Conservation (phyloP, 805 yeast genomes). For the Ascoidea rubescens region DNA sequence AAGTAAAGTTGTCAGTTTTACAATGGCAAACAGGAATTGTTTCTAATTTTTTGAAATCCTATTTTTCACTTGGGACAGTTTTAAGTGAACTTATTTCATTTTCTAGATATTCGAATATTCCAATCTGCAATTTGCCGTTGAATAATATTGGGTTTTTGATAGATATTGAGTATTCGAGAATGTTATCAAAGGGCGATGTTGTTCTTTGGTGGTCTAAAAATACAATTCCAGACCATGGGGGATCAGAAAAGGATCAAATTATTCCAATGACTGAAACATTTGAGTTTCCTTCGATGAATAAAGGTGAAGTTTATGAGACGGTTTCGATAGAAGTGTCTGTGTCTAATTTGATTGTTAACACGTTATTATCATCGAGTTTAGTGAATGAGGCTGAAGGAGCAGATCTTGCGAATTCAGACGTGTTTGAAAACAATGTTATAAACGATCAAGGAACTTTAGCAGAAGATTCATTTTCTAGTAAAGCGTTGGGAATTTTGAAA, state of each 20-base stretch:
- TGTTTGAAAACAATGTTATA: conserved; percentile 10
- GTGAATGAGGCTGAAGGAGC: conserved; percentile 84
- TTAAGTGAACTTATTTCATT: conserved; percentile 47
- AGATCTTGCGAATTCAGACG: conserved; percentile 35
- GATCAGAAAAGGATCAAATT: conserved; percentile 48
- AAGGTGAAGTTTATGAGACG: conserved; percentile 66
- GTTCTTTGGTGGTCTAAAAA: conserved; percentile 90
- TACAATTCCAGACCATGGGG: conserved; percentile 75
- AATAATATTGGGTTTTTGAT: conserved; percentile 68
- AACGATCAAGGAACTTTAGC: conserved; percentile 34
- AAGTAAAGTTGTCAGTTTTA: conserved; percentile 51
- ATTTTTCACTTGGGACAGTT: conserved; percentile 64
- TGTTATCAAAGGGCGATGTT: conserved; percentile 45
- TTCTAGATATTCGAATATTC: conserved; percentile 65
- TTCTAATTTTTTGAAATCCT: conserved; percentile 54
- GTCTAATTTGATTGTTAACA: conserved; percentile 71
- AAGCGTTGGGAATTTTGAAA: conserved; percentile 60
- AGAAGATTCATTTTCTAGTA: conserved; percentile 69
- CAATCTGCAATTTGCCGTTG: conserved; percentile 72
- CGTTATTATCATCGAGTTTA: conserved; percentile 71
- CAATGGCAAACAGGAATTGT: conserved; percentile 69
- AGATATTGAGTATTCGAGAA: conserved; percentile 79
- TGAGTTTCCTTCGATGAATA: conserved; percentile 58
- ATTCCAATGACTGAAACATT: conserved; percentile 34
- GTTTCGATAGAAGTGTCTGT: conserved; percentile 70